phyloP scores from a whole-genome alignment of 148 eudicot species.

The Cornus florida region DNA sequence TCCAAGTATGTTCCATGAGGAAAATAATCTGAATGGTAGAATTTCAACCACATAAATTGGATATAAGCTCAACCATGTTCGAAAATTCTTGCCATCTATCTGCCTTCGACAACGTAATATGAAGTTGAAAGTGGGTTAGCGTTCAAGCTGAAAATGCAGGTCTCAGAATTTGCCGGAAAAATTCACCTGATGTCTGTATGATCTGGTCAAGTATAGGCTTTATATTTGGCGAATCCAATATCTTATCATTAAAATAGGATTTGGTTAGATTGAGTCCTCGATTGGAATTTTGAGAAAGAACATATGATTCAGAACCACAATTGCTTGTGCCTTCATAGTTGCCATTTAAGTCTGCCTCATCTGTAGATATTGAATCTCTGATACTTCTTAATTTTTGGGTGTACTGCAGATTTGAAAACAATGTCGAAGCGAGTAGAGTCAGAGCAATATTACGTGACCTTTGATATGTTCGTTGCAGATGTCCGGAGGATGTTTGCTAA shows the following conservation, averaged over 20 bases:
- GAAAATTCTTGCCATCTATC: no score
- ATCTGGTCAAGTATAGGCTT: neutral
- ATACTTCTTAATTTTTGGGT: neutral
- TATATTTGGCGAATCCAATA: neutral
- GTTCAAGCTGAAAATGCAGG: no score
- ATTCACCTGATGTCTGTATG: neutral
- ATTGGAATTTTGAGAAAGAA: neutral
- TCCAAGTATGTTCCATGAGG: no score
- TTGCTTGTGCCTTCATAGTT: neutral
- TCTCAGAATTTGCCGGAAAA: no score
- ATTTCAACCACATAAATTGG: no score
- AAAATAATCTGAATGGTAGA: no score
- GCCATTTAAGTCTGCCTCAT: neutral
- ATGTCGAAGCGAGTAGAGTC: slow-evolving; percentile 93
- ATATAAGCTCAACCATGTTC: no score
- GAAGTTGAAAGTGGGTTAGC: neutral
- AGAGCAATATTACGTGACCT: slow-evolving; percentile 78
- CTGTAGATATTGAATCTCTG: neutral
- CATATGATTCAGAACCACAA: neutral
- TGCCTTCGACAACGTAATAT: no score
- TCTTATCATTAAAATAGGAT: no score
- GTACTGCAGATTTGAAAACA: slow-evolving; percentile 71
- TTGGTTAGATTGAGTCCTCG: no score
- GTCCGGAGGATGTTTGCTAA: slow-evolving; percentile 83
- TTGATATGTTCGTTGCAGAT: slow-evolving; percentile 95